These are phyloP conservation scores for Fusarium sp. DNA, from an alignment of 2,329 filamentous ascomycete species.

Conservation along the genomic window DNA sequence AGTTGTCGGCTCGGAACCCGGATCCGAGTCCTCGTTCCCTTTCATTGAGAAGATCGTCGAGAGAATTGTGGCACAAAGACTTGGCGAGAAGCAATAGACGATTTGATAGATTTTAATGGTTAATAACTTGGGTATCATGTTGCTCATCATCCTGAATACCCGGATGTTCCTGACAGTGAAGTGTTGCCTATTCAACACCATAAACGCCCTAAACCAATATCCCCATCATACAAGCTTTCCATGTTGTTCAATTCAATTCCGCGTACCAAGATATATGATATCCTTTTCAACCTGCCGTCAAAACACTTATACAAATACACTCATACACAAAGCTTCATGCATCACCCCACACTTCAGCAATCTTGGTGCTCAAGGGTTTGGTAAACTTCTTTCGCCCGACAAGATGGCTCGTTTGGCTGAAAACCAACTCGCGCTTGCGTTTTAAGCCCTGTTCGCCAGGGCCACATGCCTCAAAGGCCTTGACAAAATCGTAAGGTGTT, in stretches of 20 bases:
- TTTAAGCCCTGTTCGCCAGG: slow-evolving; percentile 63
- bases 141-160: slow-evolving; percentile 12
- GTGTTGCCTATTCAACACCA: not conserved
- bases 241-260: not conserved
- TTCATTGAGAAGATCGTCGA: slow-evolving; percentile 79
- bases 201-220: not conserved
- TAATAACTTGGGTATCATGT: slow-evolving; percentile 42
- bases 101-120: slow-evolving; percentile 21
- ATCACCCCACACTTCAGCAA: slow-evolving; percentile 79
- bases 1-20: slow-evolving; percentile 68
- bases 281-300: not conserved
- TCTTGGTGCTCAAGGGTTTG: slow-evolving; percentile 73
- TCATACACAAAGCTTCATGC: slow-evolving; percentile 45
- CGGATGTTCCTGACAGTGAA: not conserved
- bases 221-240: not conserved
- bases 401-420: slow-evolving; percentile 65
- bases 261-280: not conserved
- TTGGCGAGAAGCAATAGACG: slow-evolving; percentile 45
- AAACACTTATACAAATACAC: not conserved
- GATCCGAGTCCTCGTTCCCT: slow-evolving; percentile 61
- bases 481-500: slow-evolving; percentile 78
- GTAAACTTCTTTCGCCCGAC: slow-evolving; percentile 77
- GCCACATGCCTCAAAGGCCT: slow-evolving; percentile 72
- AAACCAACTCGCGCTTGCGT: slow-evolving; percentile 71
- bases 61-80: slow-evolving; percentile 76